Evolutionary conservation across 768 basidiomycete genomes (phyloP).

Genomic region (Boletellus sp.): DNA sequence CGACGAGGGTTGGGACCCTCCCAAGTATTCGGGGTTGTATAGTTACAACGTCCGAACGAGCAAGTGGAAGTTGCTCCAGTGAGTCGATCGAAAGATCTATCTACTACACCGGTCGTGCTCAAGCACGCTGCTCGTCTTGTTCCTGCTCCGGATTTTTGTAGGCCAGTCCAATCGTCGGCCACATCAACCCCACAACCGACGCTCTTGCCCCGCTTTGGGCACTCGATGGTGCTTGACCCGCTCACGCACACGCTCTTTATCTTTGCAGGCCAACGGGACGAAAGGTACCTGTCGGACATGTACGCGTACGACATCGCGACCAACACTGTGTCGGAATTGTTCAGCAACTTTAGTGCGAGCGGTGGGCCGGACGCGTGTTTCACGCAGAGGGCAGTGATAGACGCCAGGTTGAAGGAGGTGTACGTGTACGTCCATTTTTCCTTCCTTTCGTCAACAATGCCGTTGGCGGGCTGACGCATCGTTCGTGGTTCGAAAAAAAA

Average conservation of each 20-base stretch:
- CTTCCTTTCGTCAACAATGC: background rate
- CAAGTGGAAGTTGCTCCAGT: slow-evolving; percentile 71
- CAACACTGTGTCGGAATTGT: slow-evolving; percentile 57
- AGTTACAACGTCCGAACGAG: slow-evolving; percentile 63
- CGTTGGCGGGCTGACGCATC: background rate
- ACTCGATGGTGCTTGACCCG: slow-evolving; percentile 79
- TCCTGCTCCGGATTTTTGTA: background rate
- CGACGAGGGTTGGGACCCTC: slow-evolving; percentile 56
- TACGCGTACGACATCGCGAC: slow-evolving; percentile 63
- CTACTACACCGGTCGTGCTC: too few relatives aligned
- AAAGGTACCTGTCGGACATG: slow-evolving; percentile 72
- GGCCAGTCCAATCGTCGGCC: slow-evolving; percentile 18
- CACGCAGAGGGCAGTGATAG: slow-evolving; percentile 70
- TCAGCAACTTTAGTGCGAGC: slow-evolving; percentile 52
- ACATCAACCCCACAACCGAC: slow-evolving; percentile 31
- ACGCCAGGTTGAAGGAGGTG: slow-evolving; percentile 58
- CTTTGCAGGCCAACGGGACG: slow-evolving; percentile 69
- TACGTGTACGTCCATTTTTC: slow-evolving; percentile 54
- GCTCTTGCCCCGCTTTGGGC: slow-evolving; percentile 65
- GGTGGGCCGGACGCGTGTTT: slow-evolving; percentile 73
- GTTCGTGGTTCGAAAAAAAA: slow-evolving; percentile 29
- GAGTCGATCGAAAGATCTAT: slow-evolving; percentile 23
- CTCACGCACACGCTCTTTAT: slow-evolving; percentile 57
- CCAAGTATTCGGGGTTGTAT: slow-evolving; percentile 69
- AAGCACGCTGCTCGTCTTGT: background rate